These are phyloP conservation scores for Nothophoma quercina DNA, from an alignment of 2,329 filamentous ascomycete genomes.

Conservation along the genomic window DNA sequence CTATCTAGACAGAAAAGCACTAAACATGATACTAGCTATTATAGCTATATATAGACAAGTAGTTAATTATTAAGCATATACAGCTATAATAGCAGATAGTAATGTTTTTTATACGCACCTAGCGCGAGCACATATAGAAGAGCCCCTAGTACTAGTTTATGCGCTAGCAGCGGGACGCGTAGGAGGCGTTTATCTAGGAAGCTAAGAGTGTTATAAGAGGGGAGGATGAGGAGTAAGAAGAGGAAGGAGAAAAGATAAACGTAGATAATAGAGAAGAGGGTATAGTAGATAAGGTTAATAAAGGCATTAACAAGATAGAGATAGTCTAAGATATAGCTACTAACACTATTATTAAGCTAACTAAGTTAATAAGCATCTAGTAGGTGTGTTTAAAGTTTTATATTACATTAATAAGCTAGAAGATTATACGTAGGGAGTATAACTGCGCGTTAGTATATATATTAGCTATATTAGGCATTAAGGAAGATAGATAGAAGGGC, in stretches of 20 bases:
- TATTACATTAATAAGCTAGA: slow-evolving; percentile 25
- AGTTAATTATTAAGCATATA: slow-evolving; percentile 12
- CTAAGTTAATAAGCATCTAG: slow-evolving; percentile 12
- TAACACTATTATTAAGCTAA: too few relatives aligned
- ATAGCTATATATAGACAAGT: slow-evolving; percentile 23
- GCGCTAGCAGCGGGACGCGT: too few relatives aligned
- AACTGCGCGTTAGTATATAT: slow-evolving; percentile 23
- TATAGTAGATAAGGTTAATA: too few relatives aligned
- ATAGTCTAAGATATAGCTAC: too few relatives aligned
- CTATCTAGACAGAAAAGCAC: too few relatives aligned
- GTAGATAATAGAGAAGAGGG: neutral
- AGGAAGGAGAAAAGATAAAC: slow-evolving; percentile 7
- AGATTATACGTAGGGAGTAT: slow-evolving; percentile 20
- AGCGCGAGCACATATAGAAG: slow-evolving; percentile 16
- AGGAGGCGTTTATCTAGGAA: too few relatives aligned
- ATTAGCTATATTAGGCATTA: slow-evolving; percentile 27
- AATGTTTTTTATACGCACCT: slow-evolving; percentile 25
- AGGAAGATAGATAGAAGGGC: slow-evolving; percentile 21
- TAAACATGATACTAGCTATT: too few relatives aligned
- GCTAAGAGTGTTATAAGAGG: too few relatives aligned
- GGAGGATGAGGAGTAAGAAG: too few relatives aligned
- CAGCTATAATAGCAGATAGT: slow-evolving; percentile 24
- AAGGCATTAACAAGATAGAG: too few relatives aligned
- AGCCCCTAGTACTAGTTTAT: too few relatives aligned
- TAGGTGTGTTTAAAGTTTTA: slow-evolving; percentile 25